Percentiles rank a stretch among this genome's conserved stretches.
Evolutionary conservation across 2,329 filamentous ascomycete genomes (phyloP).

Genomic region (Epichloe festucae): DNA sequence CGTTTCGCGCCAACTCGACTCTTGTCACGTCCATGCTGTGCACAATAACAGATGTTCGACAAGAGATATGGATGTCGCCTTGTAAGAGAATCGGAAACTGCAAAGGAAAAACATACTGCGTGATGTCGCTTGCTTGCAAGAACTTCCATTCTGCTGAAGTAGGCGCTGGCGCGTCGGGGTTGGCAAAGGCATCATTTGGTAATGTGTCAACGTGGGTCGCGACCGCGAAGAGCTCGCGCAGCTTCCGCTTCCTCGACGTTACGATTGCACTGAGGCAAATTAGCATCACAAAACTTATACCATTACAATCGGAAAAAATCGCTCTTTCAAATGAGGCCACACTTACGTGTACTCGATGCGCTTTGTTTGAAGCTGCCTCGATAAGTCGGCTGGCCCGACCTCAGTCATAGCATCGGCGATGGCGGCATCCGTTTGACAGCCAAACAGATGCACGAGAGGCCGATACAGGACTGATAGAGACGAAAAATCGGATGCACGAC

Average conservation of each 20-base stretch:
- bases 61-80: conserved; percentile 4
- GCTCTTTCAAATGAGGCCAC: conserved; percentile 29
- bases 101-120: conserved; percentile 37
- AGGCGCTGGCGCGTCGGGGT: conserved; percentile 41
- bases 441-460: conserved; percentile 40
- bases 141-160: conserved; percentile 41
- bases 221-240: conserved; percentile 73
- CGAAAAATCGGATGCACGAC: conserved; percentile 13
- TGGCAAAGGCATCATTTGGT: conserved; percentile 44
- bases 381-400: conserved; percentile 53
- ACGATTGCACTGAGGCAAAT: conserved; percentile 50
- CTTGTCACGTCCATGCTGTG: neutral
- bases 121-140: conserved; percentile 42
- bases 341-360: conserved; percentile 49
- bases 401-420: conserved; percentile 57
- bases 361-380: conserved; percentile 53
- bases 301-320: conserved; percentile 34
- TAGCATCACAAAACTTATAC: conserved; percentile 32
- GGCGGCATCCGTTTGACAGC: conserved; percentile 56
- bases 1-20: neutral
- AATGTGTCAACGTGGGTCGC: conserved; percentile 55
- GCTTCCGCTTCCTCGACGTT: conserved; percentile 79
- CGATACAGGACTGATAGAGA: conserved; percentile 15
- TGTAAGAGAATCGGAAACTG: conserved; percentile 9
- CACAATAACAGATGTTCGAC: neutral